Evolutionary conservation across 2,329 filamentous ascomycete species (phyloP), one percentile per base, ranked within the genome.

Genomic region (Diaporthe vaccinii): DNA sequence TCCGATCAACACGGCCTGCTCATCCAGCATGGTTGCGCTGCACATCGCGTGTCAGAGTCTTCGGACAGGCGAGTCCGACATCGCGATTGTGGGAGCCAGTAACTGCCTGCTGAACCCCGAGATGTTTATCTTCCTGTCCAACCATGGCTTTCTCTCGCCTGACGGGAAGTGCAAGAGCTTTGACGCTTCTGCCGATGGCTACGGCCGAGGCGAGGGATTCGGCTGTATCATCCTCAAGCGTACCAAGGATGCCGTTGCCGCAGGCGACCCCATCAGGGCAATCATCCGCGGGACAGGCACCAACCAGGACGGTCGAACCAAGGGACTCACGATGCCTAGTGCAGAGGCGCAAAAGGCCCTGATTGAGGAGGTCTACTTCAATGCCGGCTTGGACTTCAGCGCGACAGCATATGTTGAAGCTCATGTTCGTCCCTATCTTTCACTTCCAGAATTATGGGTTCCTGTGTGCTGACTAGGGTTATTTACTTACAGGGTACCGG

Each of bases 151-250:
- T 44, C 77, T 82, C 1, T 82, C 79, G 53, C 76, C 78, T 2
- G 81, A 80, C 0, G 83, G 83, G 0, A 75, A 79, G 55, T 83
- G 79, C 73, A 82, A 82, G 75, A 76, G 82, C 0, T 84, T 83
- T 62, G 82, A 83, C 34, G 76, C 72, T 2, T 17, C 46, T 0
- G 81, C 80, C 6, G 84, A 88, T 74, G 89, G 89, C 0, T 91
- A 90, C 75, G 88, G 85, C 10, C 83, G 89, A 4, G 89, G 84
- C 1, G 89, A 91, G 68, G 89, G 85, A 0, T 78, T 84, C 6
- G 86, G 79, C 0, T 76, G 81, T 0, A 78, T 91, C 0, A 78
- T 89, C 4, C 75, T 91, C 0, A 91, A 91, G 81, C 83, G 78
- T 15, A 79, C 90, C 0, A 80, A 82, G 1, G 80, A 84, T 57